A percentile compares a stretch with the other conserved stretches of the same genome.
These are phyloP conservation scores for Hirsutella thompsonii DNA, from an alignment of 2,329 filamentous ascomycete genomes.

Conservation along the genomic window DNA sequence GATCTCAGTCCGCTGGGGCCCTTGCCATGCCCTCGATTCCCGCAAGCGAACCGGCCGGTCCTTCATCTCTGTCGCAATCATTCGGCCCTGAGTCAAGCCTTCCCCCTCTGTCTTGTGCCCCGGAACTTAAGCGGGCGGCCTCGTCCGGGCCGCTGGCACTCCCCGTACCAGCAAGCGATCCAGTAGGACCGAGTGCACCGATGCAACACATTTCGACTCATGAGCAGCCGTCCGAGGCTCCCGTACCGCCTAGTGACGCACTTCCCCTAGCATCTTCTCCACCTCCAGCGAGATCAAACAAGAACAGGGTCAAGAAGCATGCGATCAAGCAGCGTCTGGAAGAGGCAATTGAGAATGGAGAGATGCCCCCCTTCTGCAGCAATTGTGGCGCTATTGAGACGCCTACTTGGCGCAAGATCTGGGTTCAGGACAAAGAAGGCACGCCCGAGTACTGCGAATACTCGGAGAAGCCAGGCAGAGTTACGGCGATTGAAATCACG, in stretches of 20 bases:
- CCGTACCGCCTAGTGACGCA: slow-evolving; percentile 30
- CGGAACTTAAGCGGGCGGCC: slow-evolving; percentile 24
- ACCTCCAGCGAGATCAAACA: slow-evolving; percentile 39
- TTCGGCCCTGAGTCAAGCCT: slow-evolving; percentile 7
- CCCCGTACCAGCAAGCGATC: slow-evolving; percentile 34
- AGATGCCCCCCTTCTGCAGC: slow-evolving; percentile 77
- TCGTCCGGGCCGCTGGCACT: slow-evolving; percentile 20
- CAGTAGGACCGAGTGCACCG: slow-evolving; percentile 15
- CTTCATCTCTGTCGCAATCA: slow-evolving; percentile 24
- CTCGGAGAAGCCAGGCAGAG: slow-evolving; percentile 57
- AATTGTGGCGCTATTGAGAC: slow-evolving; percentile 96
- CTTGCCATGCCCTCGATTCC: slow-evolving; percentile 21
- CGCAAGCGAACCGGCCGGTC: slow-evolving; percentile 37
- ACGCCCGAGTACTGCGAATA: slow-evolving; percentile 57
- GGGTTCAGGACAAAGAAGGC: slow-evolving; percentile 62
- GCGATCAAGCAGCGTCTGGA: slow-evolving; percentile 47
- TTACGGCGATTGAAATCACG: slow-evolving; percentile 61
- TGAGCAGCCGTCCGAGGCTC: slow-evolving; percentile 20
- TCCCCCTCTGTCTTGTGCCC: slow-evolving; percentile 18
- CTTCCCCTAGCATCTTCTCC: slow-evolving; percentile 23
- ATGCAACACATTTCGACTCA: slow-evolving; percentile 9
- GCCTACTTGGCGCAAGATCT: slow-evolving; percentile 90
- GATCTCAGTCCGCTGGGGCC: slow-evolving; percentile 25
- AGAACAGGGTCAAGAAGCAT: slow-evolving; percentile 52
- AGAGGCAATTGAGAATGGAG: slow-evolving; percentile 58